Evolutionary conservation across 306 rosid species (phyloP), one percentile per base, ranked within the genome.

Genomic region (Ormosia semicastrata): DNA sequence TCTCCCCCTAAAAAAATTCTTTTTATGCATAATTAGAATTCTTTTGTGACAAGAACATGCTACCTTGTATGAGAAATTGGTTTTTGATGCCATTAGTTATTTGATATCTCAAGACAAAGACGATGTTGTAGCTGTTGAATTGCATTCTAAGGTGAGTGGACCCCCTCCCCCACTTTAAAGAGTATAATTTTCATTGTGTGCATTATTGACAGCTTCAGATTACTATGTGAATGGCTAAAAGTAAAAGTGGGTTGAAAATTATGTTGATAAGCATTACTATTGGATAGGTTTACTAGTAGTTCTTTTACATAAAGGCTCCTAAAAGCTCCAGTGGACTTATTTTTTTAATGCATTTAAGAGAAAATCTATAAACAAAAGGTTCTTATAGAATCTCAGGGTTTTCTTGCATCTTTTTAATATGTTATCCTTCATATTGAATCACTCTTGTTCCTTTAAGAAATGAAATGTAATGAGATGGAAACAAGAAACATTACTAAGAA

Each of bases 21-120:
- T 59, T 63, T 66, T 41, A 8, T 50, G 52, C 0, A 6, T 73
- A 50, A 68, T 62, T 73, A 8, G 74, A 17, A 57, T 64, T 81
- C 2, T 81, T 41, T 32, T 87, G 77, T 78, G 18, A 54, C 86
- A 95, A 98, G 98, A 89, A 34, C 89, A 86, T 68, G 98, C 97
- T 65, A 95, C 99, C 53, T 66, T 67, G 71, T 93, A 93, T 58
- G 99, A 95, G 90, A 92, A 86, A 77, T 89, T 93, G 11, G 92
- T 95, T 82, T 93, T 88, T 3, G 87, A 85, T 46, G 75, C 80
- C 24, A 74, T 93, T 80, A 88, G 12, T 89, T 88, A 72, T 86
- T 89, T 89, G 92, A 81, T 93, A 29, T 92, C 92, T 5, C 71
- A 37, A 54, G 86, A 79, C 69, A 89, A 90, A 84, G 99, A 95